Evolutionary conservation across 768 basidiomycete genomes (phyloP).

Genomic region (Baorangia bicolor): DNA sequence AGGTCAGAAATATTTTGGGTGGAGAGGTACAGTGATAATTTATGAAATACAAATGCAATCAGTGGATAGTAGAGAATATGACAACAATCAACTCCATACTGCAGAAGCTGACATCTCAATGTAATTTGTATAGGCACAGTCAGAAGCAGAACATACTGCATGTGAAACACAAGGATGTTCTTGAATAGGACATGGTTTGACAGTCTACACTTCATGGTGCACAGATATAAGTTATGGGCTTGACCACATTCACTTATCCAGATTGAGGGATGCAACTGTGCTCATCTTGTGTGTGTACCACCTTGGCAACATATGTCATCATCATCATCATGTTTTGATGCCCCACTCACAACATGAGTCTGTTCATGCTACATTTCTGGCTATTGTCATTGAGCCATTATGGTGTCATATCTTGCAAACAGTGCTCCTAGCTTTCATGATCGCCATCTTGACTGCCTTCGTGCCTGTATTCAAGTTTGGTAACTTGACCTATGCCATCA

Average conservation of each 20-base stretch:
- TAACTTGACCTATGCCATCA: too few relatives aligned
- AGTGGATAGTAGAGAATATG: too few relatives aligned
- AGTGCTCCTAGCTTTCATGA: slow-evolving; percentile 62
- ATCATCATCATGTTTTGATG: slow-evolving; percentile 75
- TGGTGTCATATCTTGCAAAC: slow-evolving; percentile 58
- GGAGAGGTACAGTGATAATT: too few relatives aligned
- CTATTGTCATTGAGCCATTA: neutral
- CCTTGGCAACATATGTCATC: slow-evolving; percentile 47
- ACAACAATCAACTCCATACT: too few relatives aligned
- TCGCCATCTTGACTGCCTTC: slow-evolving; percentile 65
- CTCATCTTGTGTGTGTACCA: slow-evolving; percentile 51
- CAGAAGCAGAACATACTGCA: too few relatives aligned
- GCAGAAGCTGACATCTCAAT: too few relatives aligned
- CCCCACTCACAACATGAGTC: slow-evolving; percentile 61
- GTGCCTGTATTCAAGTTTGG: slow-evolving; percentile 70
- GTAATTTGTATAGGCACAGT: too few relatives aligned
- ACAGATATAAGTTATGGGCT: slow-evolving; percentile 18
- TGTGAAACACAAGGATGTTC: too few relatives aligned
- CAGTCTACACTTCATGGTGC: slow-evolving; percentile 38
- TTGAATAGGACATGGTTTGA: too few relatives aligned
- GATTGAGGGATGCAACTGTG: slow-evolving; percentile 46
- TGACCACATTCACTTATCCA: slow-evolving; percentile 15
- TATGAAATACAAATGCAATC: too few relatives aligned
- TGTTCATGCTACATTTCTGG: neutral
- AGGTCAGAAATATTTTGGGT: too few relatives aligned